Evolutionary conservation across 2,329 filamentous ascomycete genomes (phyloP).

Genomic region (Sclerotinia glacialis): DNA sequence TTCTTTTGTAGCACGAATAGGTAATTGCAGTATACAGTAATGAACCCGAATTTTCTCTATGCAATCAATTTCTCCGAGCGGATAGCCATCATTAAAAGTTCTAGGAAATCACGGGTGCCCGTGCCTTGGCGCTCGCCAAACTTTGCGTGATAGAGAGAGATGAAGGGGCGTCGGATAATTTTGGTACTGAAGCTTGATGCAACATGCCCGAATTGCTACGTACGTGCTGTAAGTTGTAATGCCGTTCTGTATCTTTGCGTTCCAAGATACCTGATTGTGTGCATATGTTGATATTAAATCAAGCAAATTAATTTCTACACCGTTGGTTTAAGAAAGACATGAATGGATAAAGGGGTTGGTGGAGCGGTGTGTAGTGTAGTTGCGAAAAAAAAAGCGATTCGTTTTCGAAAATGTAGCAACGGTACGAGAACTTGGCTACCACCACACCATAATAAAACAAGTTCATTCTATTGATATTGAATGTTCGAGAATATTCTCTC

Average conservation of each 20-base stretch:
- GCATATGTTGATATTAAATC: constrained; percentile 7
- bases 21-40: constrained; percentile 1
- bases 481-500: constrained; percentile 14
- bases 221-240: not conserved
- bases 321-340: not conserved
- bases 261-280: constrained; percentile 1
- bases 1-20: not conserved
- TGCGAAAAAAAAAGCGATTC: not conserved
- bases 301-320: constrained; percentile 6
- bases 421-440: not conserved
- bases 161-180: constrained; percentile 18
- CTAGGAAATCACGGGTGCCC: constrained; percentile 2
- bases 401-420: not conserved
- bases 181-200: constrained; percentile 14
- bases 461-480: not conserved
- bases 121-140: constrained; percentile 15
- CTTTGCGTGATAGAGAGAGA: constrained; percentile 9
- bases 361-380: constrained; percentile 8
- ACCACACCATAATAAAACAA: not conserved
- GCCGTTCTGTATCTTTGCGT: not conserved
- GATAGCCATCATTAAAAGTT: not conserved
- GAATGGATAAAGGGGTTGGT: constrained; percentile 8
- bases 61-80: constrained; percentile 12
- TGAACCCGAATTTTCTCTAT: constrained; percentile 1
- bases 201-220: constrained; percentile 14